Evolutionary conservation across 805 yeast species (phyloP).

Genomic region (Zygosaccharomyces kombuchaensis): DNA sequence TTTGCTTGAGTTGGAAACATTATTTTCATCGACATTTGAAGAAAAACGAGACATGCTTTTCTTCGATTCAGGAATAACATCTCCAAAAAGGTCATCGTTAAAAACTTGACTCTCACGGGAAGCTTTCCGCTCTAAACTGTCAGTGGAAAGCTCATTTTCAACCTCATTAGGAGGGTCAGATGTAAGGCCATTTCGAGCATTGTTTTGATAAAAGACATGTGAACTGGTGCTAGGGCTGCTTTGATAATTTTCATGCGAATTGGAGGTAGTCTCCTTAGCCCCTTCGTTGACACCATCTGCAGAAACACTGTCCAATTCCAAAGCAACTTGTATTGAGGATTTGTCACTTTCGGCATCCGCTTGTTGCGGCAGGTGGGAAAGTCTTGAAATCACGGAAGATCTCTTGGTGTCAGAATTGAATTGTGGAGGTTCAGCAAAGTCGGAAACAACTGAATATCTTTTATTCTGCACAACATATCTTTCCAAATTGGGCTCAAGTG

Average conservation of each 20-base stretch:
- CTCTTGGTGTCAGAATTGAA: background rate
- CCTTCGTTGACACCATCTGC: background rate
- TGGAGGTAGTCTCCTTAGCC: background rate
- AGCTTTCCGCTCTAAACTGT: background rate
- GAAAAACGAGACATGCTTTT: background rate
- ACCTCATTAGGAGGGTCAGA: background rate
- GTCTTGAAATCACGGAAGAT: background rate
- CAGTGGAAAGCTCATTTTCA: background rate
- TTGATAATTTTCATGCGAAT: background rate
- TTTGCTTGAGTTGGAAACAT: background rate
- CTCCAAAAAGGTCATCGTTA: conserved; percentile 32
- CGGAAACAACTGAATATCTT: background rate
- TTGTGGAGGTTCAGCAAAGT: background rate
- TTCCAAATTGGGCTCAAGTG: background rate
- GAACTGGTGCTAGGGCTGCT: background rate
- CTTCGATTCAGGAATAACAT: conserved; percentile 14
- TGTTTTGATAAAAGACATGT: background rate
- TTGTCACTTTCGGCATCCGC: background rate
- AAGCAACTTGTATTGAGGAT: background rate
- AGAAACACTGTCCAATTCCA: too few species aligned
- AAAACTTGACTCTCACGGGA: conserved; percentile 26
- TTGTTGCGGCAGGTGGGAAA: background rate
- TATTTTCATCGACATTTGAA: background rate
- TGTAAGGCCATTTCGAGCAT: background rate
- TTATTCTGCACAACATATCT: background rate